phyloP scores from a whole-genome alignment of 345 rosid species.

The Gossypium mustelinum region DNA sequence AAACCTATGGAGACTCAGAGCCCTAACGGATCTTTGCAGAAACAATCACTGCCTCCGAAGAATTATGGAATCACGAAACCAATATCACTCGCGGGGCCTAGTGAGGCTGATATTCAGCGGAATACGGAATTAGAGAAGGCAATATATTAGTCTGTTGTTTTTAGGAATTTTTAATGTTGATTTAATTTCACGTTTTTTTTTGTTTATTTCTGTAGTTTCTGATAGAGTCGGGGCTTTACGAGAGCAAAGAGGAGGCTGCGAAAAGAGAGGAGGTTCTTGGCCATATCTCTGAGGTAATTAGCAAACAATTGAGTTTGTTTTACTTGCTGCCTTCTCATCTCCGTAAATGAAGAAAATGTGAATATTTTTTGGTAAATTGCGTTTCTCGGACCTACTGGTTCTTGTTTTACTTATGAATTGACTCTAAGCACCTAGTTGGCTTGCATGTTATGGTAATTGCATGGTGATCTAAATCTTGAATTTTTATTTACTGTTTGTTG shows the following conservation, averaged over 20 bases:
- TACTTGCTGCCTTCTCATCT: background rate
- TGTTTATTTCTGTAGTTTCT: conserved; percentile 40
- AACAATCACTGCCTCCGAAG: conserved; percentile 25
- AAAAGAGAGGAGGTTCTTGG: conserved; percentile 68
- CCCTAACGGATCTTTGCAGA: conserved; percentile 30
- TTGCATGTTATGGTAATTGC: conserved; percentile 1
- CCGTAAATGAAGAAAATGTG: background rate
- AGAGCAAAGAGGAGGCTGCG: conserved; percentile 69
- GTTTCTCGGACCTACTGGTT: background rate
- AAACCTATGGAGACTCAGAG: conserved; percentile 48
- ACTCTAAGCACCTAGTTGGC: background rate
- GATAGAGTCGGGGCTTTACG: conserved; percentile 65
- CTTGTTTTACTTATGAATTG: background rate
- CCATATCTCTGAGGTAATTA: conserved; percentile 55
- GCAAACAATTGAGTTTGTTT: background rate
- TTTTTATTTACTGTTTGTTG: background rate
- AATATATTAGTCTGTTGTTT: conserved; percentile 13
- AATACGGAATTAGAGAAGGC: conserved; percentile 69
- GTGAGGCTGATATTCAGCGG: conserved; percentile 58
- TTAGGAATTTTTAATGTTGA: conserved; percentile 3
- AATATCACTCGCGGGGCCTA: conserved; percentile 74
- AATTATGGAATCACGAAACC: conserved; percentile 73
- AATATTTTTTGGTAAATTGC: background rate
- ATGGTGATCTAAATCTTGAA: background rate
- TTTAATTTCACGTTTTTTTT: background rate